Evolutionary conservation across 495 filamentous ascomycete species (phyloP), one percentile per base, ranked within the genome.

Genomic region (Apodospora peruviana): DNA sequence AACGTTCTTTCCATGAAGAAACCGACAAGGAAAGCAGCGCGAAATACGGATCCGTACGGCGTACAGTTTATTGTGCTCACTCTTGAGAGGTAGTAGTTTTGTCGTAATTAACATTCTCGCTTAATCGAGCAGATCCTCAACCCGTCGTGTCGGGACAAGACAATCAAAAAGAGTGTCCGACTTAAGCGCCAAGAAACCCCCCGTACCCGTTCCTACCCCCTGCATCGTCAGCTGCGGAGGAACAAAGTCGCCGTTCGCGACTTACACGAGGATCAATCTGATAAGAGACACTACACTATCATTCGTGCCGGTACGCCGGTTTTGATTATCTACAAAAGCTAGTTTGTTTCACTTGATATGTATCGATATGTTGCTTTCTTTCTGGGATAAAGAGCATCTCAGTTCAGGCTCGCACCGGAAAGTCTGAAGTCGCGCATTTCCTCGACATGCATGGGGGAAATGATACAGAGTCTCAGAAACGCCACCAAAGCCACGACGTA

Each of bases 1-100:
- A n/a, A n/a, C n/a, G n/a, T n/a, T n/a, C n/a, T n/a, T n/a, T n/a
- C n/a, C n/a, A n/a, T n/a, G n/a, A n/a, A 14, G 24, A 5, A 25
- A 57, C 43, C 41, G 50, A 53, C 37, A 35, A 51, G 38, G 38
- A 45, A 32, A 32, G 27, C 27, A 32, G 27, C 14, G 27, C 27
- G 27, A 32, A 7, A 32, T n/a, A n/a, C n/a, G n/a, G n/a, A n/a
- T n/a, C n/a, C n/a, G n/a, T n/a, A n/a, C n/a, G n/a, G n/a, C n/a
- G n/a, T n/a, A n/a, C n/a, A 32, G 27, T 32, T 32, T 32, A 7
- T 14, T 7, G 27, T 32, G 7, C 27, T 14, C 27, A 7, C 27
- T 32, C 14, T 32, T 14, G 27, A 7, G 27, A 32, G 27, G 27
- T 32, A 32, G 27, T 14, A n/a, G n/a, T 32, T 32, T 14, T 14